Conservation (phyloP, 2,329 filamentous ascomycete species). For the Arthrobotrys conoides region DNA sequence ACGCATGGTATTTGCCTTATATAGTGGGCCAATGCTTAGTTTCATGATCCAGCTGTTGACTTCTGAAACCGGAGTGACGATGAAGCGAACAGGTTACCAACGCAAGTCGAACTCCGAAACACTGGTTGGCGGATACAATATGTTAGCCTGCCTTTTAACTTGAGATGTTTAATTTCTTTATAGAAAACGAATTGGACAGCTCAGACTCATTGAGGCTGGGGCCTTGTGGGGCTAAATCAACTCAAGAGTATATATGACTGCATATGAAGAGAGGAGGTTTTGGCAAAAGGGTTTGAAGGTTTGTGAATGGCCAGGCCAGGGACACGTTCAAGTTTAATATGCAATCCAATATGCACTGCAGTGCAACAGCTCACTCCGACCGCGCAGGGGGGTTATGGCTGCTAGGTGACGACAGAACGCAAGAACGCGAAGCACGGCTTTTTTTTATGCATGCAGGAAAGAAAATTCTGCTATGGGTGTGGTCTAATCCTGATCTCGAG, state of each 20-base stretch:
- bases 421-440: conserved; percentile 59
- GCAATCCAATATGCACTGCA: conserved; percentile 59
- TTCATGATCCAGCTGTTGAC: conserved; percentile 42
- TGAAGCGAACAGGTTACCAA: conserved; percentile 38
- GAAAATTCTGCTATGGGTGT: conserved; percentile 40
- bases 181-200: conserved; percentile 45
- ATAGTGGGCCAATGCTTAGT: conserved; percentile 29
- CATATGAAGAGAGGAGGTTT: conserved; percentile 32
- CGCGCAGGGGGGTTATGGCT: conserved; percentile 56
- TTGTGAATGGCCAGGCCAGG: conserved; percentile 49
- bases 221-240: conserved; percentile 46
- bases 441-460: conserved; percentile 56
- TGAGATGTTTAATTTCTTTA: conserved; percentile 46
- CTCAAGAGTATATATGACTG: conserved; percentile 26
- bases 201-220: conserved; percentile 45
- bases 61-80: conserved; percentile 45
- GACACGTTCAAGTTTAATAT: conserved; percentile 54
- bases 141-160: conserved; percentile 39
- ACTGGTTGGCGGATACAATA: conserved; percentile 36
- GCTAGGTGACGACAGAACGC: conserved; percentile 59
- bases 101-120: conserved; percentile 43
- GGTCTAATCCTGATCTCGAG: conserved; percentile 40
- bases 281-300: conserved; percentile 30
- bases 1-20: conserved; percentile 42
- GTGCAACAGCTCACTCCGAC: conserved; percentile 58